Percentiles rank a stretch among this genome's conserved stretches.
Conservation (phyloP, 176 grass and related monocot species). For the Pontederia paniculata region DNA sequence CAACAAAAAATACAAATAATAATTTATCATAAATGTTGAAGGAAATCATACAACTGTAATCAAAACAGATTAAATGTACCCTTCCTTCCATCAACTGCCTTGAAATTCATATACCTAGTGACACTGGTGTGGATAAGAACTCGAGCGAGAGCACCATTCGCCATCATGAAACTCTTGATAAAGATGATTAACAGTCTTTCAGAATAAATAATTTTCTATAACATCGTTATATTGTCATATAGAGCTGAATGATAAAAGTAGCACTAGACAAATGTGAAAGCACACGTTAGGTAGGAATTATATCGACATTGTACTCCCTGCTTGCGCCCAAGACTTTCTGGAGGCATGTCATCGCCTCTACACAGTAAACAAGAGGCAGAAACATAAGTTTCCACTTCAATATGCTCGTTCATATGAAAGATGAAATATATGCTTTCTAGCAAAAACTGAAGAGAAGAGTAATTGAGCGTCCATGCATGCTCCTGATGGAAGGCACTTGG, state of each 20-base stretch:
- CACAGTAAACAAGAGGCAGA: neutral
- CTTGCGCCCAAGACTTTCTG: slow-evolving; percentile 53
- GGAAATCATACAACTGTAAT: too few species aligned
- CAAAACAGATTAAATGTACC: too few species aligned
- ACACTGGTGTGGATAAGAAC: slow-evolving; percentile 80
- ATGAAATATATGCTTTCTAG: too few species aligned
- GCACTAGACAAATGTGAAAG: neutral
- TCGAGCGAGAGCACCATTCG: slow-evolving; percentile 80
- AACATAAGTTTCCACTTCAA: neutral
- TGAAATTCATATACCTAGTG: slow-evolving; percentile 86
- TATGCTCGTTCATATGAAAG: too few species aligned
- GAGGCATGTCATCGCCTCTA: slow-evolving; percentile 40
- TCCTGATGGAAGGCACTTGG: too few species aligned
- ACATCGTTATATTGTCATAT: too few species aligned
- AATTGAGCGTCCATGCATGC: too few species aligned
- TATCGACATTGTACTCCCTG: slow-evolving; percentile 96
- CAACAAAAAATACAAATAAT: too few species aligned
- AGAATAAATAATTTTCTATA: too few species aligned
- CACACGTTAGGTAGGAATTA: slow-evolving; percentile 85
- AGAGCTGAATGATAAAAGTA: too few species aligned
- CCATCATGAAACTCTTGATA: slow-evolving; percentile 87
- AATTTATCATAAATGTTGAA: neutral
- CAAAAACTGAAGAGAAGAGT: too few species aligned
- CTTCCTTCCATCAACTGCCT: slow-evolving; percentile 91
- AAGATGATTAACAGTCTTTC: too few species aligned